Conservation (phyloP, 2,329 filamentous ascomycete genomes). For the Hymenotorrendiella dingleyae region DNA sequence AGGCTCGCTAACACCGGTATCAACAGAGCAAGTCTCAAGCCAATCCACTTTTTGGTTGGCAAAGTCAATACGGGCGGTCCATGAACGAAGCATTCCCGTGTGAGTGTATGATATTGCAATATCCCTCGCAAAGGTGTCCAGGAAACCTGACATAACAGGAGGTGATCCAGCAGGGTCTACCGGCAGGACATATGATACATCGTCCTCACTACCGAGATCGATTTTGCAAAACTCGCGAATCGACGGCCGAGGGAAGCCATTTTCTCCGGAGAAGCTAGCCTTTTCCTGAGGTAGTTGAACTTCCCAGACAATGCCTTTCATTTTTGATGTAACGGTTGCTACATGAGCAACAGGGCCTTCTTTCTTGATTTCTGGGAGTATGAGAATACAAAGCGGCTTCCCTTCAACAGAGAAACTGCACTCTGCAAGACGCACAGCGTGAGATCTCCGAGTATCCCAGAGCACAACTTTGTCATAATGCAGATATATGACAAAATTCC, state of each 20-base stretch:
- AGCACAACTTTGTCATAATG: constrained; percentile 64
- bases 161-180: constrained; percentile 79
- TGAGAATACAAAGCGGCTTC: constrained; percentile 73
- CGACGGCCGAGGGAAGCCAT: constrained; percentile 33
- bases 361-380: constrained; percentile 58
- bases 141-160: constrained; percentile 66
- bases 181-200: constrained; percentile 63
- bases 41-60: constrained; percentile 62
- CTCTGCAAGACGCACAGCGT: constrained; percentile 53
- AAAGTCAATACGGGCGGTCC: constrained; percentile 71
- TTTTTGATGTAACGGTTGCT: constrained; percentile 74
- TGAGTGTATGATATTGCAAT: constrained; percentile 80
- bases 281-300: constrained; percentile 47
- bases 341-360: constrained; percentile 57
- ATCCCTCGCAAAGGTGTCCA: constrained; percentile 81
- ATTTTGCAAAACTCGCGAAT: constrained; percentile 68
- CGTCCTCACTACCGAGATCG: constrained; percentile 53
- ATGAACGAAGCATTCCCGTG: constrained; percentile 70
- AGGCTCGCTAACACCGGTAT: constrained; percentile 68
- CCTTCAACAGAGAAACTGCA: constrained; percentile 55
- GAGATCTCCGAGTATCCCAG: constrained; percentile 67
- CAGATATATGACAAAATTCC: constrained; percentile 75
- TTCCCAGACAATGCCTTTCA: constrained; percentile 78
- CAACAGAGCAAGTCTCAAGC: constrained; percentile 74
- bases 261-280: constrained; percentile 27